These are phyloP conservation scores for Styphnolobium japonicum DNA, from an alignment of 306 rosid species.

Conservation along the genomic window DNA sequence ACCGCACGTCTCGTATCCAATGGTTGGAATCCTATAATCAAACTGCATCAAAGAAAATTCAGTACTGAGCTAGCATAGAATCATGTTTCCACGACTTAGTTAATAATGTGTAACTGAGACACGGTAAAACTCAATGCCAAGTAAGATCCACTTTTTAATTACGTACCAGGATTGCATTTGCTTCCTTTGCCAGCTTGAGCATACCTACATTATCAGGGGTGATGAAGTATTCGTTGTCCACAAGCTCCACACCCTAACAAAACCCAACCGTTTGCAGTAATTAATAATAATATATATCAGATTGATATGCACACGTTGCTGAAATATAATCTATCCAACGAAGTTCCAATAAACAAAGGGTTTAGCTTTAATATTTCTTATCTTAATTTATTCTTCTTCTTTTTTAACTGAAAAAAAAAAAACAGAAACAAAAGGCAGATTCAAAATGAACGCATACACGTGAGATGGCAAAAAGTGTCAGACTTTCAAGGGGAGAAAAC, in stretches of 20 bases:
- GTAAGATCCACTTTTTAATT: not conserved
- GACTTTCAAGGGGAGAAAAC: not conserved
- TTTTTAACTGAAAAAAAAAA: not conserved
- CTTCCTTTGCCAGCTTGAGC: slow-evolving; percentile 91
- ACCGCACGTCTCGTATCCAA: slow-evolving; percentile 59
- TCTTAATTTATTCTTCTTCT: too few species aligned
- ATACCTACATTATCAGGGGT: slow-evolving; percentile 79
- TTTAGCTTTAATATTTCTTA: too few species aligned
- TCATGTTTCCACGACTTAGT: too few species aligned
- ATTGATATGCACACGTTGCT: not conserved
- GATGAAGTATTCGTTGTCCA: slow-evolving; percentile 81
- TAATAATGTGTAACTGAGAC: too few species aligned
- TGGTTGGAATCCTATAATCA: slow-evolving; percentile 65
- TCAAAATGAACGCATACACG: not conserved
- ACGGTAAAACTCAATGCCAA: not conserved
- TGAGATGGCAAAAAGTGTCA: not conserved
- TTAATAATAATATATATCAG: too few species aligned
- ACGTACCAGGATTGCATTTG: slow-evolving; percentile 77
- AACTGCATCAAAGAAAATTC: slow-evolving; percentile 50
- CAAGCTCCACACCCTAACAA: slow-evolving; percentile 71
- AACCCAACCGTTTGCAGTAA: slow-evolving; percentile 12
- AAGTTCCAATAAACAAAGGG: too few species aligned
- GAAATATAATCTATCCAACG: not conserved
- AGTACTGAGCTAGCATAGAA: too few species aligned
- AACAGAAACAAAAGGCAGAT: not conserved